Percentiles rank a stretch among this genome's conserved stretches.
phyloP scores from a whole-genome alignment of 1,139 yeast genomes.

The Taphrina pruni region DNA sequence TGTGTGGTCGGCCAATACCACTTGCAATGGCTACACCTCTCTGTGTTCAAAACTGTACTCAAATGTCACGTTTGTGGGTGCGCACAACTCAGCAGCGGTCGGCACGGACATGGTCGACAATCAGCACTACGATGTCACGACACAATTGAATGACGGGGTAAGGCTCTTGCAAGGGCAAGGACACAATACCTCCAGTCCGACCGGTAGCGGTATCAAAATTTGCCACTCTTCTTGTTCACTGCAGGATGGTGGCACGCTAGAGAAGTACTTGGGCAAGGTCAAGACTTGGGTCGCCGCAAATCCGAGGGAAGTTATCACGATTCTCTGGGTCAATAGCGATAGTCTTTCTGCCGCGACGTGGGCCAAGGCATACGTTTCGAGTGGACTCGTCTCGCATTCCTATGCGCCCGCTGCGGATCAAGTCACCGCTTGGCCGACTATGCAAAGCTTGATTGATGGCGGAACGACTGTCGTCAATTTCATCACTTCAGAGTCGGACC shows the following conservation, averaged over 20 bases:
- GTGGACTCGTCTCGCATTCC: constrained; percentile 19
- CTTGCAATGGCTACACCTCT: constrained; percentile 28
- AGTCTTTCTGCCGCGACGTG: constrained; percentile 25
- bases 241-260: constrained; percentile 41
- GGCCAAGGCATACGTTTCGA: constrained; percentile 35
- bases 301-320: constrained; percentile 36
- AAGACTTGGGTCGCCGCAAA: constrained; percentile 26
- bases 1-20: constrained; percentile 4
- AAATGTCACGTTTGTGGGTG: constrained; percentile 40
- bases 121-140: constrained; percentile 31
- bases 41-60: constrained; percentile 33
- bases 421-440: constrained; percentile 32
- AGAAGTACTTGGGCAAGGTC: constrained; percentile 34
- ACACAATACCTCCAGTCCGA: constrained; percentile 20
- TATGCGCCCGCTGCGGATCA: constrained; percentile 26
- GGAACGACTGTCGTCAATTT: constrained; percentile 35
- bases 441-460: constrained; percentile 23
- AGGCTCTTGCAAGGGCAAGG: constrained; percentile 38
- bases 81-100: constrained; percentile 40
- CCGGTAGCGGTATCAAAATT: constrained; percentile 20
- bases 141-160: constrained; percentile 38
- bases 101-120: constrained; percentile 26
- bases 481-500: constrained; percentile 26
- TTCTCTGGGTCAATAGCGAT: constrained; percentile 40
- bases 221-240: constrained; percentile 40